phyloP scores from a whole-genome alignment of 805 yeast genomes.

The Candida sithepensis region DNA sequence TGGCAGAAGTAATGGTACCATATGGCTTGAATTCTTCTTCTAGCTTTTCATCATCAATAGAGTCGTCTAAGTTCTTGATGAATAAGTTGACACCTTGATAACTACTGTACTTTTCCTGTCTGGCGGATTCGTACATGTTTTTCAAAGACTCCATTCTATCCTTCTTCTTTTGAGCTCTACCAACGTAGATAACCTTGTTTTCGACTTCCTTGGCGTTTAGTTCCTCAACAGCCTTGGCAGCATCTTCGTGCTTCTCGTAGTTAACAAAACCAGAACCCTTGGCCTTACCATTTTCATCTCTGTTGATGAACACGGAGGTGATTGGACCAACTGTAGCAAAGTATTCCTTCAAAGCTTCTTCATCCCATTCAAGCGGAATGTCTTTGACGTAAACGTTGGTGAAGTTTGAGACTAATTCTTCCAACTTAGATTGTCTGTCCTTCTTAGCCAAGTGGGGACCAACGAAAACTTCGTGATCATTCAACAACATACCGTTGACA shows the following conservation, averaged over 20 bases:
- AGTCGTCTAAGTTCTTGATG: slow-evolving; percentile 93
- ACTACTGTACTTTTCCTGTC: slow-evolving; percentile 87
- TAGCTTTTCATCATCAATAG: slow-evolving; percentile 86
- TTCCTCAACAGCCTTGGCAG: slow-evolving; percentile 86
- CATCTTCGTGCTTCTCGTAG: slow-evolving; percentile 82
- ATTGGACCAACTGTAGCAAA: slow-evolving; percentile 73
- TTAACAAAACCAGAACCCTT: slow-evolving; percentile 96
- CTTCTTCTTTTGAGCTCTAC: slow-evolving; percentile 98
- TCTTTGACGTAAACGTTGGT: slow-evolving; percentile 96
- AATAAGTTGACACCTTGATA: slow-evolving; percentile 97
- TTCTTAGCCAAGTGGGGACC: slow-evolving; percentile 89
- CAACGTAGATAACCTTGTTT: slow-evolving; percentile 87
- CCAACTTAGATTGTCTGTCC: slow-evolving; percentile 92
- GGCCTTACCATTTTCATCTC: slow-evolving; percentile 82
- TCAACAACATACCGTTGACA: slow-evolving; percentile 96
- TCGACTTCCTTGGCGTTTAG: slow-evolving; percentile 83
- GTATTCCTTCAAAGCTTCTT: slow-evolving; percentile 66
- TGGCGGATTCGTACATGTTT: slow-evolving; percentile 87
- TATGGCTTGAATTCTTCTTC: slow-evolving; percentile 89
- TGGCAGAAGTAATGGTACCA: slow-evolving; percentile 93
- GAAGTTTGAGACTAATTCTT: slow-evolving; percentile 86
- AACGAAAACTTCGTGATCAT: slow-evolving; percentile 93
- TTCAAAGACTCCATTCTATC: slow-evolving; percentile 96
- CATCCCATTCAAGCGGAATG: slow-evolving; percentile 67
- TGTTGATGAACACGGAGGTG: slow-evolving; percentile 79